These are phyloP conservation scores for Phytopythium litorale DNA, from an alignment of 352 stramenopile species.

Conservation along the genomic window DNA sequence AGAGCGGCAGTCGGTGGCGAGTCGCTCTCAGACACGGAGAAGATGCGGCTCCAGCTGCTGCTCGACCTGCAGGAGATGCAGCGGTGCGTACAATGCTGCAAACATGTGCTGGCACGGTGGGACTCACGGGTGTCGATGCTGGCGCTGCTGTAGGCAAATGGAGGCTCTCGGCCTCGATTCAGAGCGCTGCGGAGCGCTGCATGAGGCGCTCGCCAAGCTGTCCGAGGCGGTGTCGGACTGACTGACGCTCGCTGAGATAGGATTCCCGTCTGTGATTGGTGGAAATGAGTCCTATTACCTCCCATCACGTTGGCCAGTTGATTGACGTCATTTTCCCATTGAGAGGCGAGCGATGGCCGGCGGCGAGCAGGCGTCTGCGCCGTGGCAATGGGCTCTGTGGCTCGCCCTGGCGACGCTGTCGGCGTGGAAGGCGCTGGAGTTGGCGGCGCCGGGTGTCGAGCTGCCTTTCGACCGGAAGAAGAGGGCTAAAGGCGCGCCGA, in stretches of 20 bases:
- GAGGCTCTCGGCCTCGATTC: conserved; percentile 40
- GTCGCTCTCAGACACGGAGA: conserved; percentile 73
- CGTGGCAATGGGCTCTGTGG: conserved; percentile 54
- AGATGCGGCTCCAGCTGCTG: conserved; percentile 79
- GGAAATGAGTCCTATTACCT: conserved; percentile 20
- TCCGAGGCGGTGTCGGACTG: conserved; percentile 17
- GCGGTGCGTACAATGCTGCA: conserved; percentile 28
- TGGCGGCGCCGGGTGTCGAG: conserved; percentile 16
- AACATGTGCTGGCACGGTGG: not conserved
- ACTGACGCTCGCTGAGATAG: not conserved
- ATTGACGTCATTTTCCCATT: not conserved
- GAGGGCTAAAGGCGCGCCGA: conserved; percentile 7
- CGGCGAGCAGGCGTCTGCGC: conserved; percentile 29
- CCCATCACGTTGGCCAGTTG: conserved; percentile 1
- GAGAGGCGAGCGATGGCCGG: conserved; percentile 3
- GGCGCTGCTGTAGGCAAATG: conserved; percentile 35
- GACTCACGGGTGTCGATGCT: not conserved
- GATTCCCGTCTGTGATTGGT: conserved; percentile 33
- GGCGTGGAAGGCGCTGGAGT: conserved; percentile 64
- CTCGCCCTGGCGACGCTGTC: conserved; percentile 62
- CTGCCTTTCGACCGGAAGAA: conserved; percentile 11
- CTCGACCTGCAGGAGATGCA: conserved; percentile 75
- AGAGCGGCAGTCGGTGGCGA: conserved; percentile 17
- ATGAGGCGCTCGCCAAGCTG: conserved; percentile 21
- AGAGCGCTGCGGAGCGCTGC: conserved; percentile 23